These are phyloP conservation scores for Eutrema heterophyllum DNA, from an alignment of 345 rosid genomes.

Conservation along the genomic window DNA sequence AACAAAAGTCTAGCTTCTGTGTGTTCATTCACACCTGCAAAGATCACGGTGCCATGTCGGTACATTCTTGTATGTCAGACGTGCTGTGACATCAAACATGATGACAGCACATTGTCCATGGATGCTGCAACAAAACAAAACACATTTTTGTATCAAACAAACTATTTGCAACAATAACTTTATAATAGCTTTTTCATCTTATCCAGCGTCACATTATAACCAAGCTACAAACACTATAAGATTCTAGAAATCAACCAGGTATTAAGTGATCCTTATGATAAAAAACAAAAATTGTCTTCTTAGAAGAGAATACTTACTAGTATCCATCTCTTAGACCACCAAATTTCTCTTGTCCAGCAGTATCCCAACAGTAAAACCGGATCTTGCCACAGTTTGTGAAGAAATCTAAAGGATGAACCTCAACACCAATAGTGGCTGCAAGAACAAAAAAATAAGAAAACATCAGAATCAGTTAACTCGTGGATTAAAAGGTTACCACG, in stretches of 20 bases:
- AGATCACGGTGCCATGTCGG: conserved; percentile 99
- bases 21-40: conserved; percentile 51
- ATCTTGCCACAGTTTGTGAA: conserved; percentile 90
- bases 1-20: background rate
- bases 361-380: conserved; percentile 96
- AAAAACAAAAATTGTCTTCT: background rate
- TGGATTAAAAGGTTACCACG: background rate
- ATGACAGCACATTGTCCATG: conserved; percentile 98
- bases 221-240: background rate
- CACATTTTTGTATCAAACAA: background rate
- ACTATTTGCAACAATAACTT: background rate
- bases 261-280: background rate
- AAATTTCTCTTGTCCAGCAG: conserved; percentile 97
- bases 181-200: background rate
- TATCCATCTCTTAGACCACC: conserved; percentile 99
- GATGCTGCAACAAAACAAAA: conserved; percentile 51
- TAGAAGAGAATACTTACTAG: conserved; percentile 49
- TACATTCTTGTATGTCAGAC: conserved; percentile 94
- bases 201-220: background rate
- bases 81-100: conserved; percentile 98
- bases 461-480: background rate
- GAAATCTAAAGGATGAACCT: conserved; percentile 97
- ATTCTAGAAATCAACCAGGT: background rate
- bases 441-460: background rate
- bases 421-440: conserved; percentile 95